Evolutionary conservation across 192 early-diverging fungal genomes (phyloP), one percentile per base, ranked within the genome.

Genomic region (Coemansia sp.): DNA sequence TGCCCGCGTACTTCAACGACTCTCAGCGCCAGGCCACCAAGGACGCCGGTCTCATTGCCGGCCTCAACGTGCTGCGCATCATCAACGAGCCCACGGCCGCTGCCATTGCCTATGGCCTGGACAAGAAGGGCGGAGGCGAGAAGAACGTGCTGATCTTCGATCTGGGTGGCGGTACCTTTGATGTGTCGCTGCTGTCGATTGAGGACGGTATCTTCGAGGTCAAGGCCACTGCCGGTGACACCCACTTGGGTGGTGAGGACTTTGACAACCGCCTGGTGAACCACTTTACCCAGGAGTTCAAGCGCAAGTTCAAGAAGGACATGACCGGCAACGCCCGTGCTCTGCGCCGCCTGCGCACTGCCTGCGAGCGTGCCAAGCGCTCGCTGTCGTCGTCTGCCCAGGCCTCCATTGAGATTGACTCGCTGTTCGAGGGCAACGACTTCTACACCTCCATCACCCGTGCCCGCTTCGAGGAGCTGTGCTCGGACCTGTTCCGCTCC

Each of bases 21-120:
- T 92, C 92, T 40, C 96, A 98, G 83, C 96, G 96, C 82, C 96
- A 98, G 82, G 96, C 96, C 66, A 98, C 96, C 85, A 97, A 96
- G 88, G 96, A 99, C 78, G 91, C 96, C 58, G 96, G 94, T 83
- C 82, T 87, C 62, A 97, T 99, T 70, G 77, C 94, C 46, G 94
- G 93, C 52, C 82, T 98, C 51, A 96, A 96, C 84, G 93, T 98
- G 46, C 90, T 94, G 66, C 94, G 96, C 82, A 99, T 99, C 84
- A 97, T 97, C 84, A 97, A 97, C 87, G 96, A 98, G 84, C 94
- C 96, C 60, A 97, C 96, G 44, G 94, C 96, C 41, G 96, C 96
- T 21, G 96, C 96, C 66, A 97, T 99, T 70, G 96, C 96, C 66
- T 99, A 97, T 72, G 94, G 94, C 84, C 84, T 97, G 56, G 94